Conservation (phyloP, 495 filamentous ascomycete genomes). For the Cenococcum geophilum region DNA sequence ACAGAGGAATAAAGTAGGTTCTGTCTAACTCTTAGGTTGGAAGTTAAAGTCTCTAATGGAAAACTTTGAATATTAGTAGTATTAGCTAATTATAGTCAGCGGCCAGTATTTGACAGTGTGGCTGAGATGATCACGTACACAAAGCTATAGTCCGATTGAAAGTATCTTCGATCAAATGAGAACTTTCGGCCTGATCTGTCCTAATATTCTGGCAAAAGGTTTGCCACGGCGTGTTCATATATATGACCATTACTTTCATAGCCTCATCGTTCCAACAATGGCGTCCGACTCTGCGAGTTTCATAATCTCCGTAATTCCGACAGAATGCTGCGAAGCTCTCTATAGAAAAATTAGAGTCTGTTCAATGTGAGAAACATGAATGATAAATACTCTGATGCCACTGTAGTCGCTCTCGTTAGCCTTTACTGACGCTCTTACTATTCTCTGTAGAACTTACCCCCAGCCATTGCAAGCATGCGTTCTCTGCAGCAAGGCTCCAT, state of each 20-base stretch:
- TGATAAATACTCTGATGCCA: slow-evolving; percentile 10
- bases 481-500: slow-evolving; percentile 21
- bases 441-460: slow-evolving; percentile 24
- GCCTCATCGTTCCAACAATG: slow-evolving; percentile 42
- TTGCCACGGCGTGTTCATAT: slow-evolving; percentile 33
- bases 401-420: slow-evolving; percentile 7
- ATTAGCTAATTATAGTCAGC: background rate
- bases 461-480: slow-evolving; percentile 28
- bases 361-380: background rate
- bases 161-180: background rate
- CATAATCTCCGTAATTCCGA: slow-evolving; percentile 34
- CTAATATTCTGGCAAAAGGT: background rate
- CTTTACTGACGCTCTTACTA: background rate
- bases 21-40: slow-evolving; percentile 4
- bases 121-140: background rate
- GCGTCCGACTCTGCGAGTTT: slow-evolving; percentile 16
- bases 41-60: slow-evolving; percentile 1
- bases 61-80: background rate
- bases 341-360: background rate
- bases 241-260: slow-evolving; percentile 34
- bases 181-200: background rate
- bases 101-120: background rate
- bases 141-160: slow-evolving; percentile 1
- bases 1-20: slow-evolving; percentile 3
- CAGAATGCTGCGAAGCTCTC: slow-evolving; percentile 38